phyloP scores from a whole-genome alignment of 176 grass and related monocot species.

The Puccinellia tenuiflora region DNA sequence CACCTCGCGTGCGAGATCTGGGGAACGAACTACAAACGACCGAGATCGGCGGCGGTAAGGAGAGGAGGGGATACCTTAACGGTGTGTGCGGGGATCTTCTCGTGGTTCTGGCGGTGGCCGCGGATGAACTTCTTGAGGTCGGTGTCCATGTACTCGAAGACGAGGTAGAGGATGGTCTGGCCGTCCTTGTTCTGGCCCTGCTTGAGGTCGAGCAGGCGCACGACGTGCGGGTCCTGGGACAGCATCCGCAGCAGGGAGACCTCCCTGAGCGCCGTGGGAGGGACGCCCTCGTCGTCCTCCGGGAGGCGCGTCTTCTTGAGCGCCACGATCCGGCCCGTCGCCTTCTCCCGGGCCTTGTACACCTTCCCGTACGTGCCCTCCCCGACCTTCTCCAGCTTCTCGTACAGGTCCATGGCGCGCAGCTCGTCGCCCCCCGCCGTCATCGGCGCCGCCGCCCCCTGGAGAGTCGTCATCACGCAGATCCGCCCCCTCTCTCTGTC shows the following conservation, averaged over 20 bases:
- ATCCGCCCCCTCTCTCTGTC: not conserved
- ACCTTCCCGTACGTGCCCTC: constrained; percentile 99
- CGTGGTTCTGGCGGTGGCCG: constrained; percentile 53
- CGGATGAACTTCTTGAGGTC: constrained; percentile 98
- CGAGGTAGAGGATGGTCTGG: constrained; percentile 89
- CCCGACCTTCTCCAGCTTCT: constrained; percentile 99
- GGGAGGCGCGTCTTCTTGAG: constrained; percentile 98
- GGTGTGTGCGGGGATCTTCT: constrained; percentile 44
- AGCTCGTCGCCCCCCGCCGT: constrained; percentile 9
- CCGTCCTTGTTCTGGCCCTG: constrained; percentile 89
- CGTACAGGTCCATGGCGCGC: constrained; percentile 95
- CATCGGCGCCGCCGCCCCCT: not conserved
- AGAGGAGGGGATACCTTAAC: constrained; percentile 46
- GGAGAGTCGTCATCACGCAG: constrained; percentile 32
- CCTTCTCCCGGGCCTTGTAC: constrained; percentile 95
- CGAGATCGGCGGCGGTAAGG: not conserved
- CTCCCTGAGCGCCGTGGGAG: constrained; percentile 93
- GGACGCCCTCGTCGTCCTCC: constrained; percentile 97
- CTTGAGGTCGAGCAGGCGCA: constrained; percentile 92
- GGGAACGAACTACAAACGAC: not conserved
- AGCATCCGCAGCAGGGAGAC: constrained; percentile 98
- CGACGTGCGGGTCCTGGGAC: constrained; percentile 74
- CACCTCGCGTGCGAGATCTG: not conserved
- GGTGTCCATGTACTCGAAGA: constrained; percentile 99
- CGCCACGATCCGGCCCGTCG: constrained; percentile 87